These are phyloP conservation scores for Neodidymelliopsis sp. DNA, from an alignment of 2,329 filamentous ascomycete genomes.

Conservation along the genomic window DNA sequence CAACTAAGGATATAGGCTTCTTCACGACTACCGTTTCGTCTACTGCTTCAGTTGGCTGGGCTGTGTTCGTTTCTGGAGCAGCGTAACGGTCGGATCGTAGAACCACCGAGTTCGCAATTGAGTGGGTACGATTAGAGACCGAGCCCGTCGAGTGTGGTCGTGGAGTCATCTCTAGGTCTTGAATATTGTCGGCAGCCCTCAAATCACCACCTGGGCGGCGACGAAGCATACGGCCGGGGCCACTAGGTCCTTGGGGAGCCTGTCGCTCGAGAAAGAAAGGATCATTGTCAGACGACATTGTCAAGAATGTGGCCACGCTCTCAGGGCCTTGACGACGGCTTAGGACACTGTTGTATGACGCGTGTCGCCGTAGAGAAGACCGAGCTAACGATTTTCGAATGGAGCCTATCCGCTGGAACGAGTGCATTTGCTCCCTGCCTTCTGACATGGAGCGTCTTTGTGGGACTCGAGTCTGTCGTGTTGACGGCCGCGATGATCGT, in stretches of 20 bases:
- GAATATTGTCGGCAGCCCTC: slow-evolving; percentile 55
- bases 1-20: slow-evolving; percentile 52
- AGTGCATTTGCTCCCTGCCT: slow-evolving; percentile 43
- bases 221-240: slow-evolving; percentile 51
- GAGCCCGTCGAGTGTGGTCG: slow-evolving; percentile 59
- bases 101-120: slow-evolving; percentile 49
- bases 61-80: slow-evolving; percentile 22
- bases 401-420: slow-evolving; percentile 45
- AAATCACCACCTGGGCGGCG: slow-evolving; percentile 59
- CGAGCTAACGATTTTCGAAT: slow-evolving; percentile 36
- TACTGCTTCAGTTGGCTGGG: slow-evolving; percentile 15
- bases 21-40: slow-evolving; percentile 24
- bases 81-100: slow-evolving; percentile 42
- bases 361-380: slow-evolving; percentile 61
- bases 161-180: slow-evolving; percentile 52
- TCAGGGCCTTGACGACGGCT: slow-evolving; percentile 60
- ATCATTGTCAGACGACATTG: slow-evolving; percentile 52
- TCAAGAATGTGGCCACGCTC: slow-evolving; percentile 65
- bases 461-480: slow-evolving; percentile 27
- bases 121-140: slow-evolving; percentile 54
- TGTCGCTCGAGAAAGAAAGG: slow-evolving; percentile 49
- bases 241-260: slow-evolving; percentile 27
- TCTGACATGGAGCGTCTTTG: slow-evolving; percentile 43
- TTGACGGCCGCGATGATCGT: slow-evolving; percentile 27
- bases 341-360: slow-evolving; percentile 67